Evolutionary conservation across 2,329 filamentous ascomycete species (phyloP).

Genomic region (Boeremia lycopersici): DNA sequence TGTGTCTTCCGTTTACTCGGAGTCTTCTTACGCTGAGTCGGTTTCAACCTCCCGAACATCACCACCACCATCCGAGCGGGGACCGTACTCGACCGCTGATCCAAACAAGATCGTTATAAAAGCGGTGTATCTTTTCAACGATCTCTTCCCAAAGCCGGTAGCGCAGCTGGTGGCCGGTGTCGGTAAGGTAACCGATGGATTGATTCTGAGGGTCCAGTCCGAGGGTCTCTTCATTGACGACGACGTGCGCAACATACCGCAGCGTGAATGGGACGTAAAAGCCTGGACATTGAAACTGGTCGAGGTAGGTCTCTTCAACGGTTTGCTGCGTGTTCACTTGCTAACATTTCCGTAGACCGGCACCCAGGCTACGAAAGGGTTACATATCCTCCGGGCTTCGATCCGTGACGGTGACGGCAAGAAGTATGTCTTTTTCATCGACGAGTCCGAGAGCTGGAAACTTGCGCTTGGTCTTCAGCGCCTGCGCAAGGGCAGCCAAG

Average conservation of each 20-base stretch:
- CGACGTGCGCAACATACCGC: conserved; percentile 86
- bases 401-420: conserved; percentile 66
- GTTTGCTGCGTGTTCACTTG: conserved; percentile 8
- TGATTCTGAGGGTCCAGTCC: conserved; percentile 89
- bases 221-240: conserved; percentile 98
- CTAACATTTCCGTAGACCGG: conserved; percentile 45
- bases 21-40: conserved; percentile 85
- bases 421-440: conserved; percentile 65
- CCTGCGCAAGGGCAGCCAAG: conserved; percentile 61
- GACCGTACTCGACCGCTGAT: conserved; percentile 84
- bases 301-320: conserved; percentile 58
- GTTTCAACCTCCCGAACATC: conserved; percentile 83
- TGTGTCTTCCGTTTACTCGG: conserved; percentile 67
- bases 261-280: conserved; percentile 98
- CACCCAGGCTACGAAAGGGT: conserved; percentile 51
- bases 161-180: conserved; percentile 86
- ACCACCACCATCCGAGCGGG: conserved; percentile 77
- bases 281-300: conserved; percentile 94
- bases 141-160: conserved; percentile 86
- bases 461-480: conserved; percentile 63
- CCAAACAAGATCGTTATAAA: conserved; percentile 96
- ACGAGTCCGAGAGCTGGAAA: conserved; percentile 67
- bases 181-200: conserved; percentile 84
- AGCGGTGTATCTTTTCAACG: conserved; percentile 91
- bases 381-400: conserved; percentile 63